These are phyloP conservation scores for Venustampulla echinocandica DNA, from an alignment of 495 filamentous ascomycete species.

Conservation along the genomic window DNA sequence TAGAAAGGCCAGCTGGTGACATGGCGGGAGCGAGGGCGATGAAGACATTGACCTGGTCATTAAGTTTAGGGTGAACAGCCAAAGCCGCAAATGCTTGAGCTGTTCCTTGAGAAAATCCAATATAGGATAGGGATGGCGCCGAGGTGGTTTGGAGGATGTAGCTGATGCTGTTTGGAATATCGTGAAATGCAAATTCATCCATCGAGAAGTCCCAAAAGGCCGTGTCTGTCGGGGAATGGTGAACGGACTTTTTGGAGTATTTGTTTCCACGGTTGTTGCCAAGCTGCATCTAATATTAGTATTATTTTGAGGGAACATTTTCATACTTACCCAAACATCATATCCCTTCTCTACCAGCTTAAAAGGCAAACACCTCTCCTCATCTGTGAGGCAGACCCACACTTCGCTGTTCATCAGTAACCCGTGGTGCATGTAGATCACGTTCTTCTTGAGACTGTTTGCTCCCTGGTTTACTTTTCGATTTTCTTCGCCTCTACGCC, in stretches of 20 bases:
- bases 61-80: conserved; percentile 87
- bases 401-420: conserved; percentile 98
- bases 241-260: conserved; percentile 88
- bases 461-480: conserved; percentile 62
- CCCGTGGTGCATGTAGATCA: conserved; percentile 93
- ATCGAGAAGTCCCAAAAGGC: conserved; percentile 97
- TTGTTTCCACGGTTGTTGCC: conserved; percentile 98
- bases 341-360: conserved; percentile 84
- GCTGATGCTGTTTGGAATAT: conserved; percentile 88
- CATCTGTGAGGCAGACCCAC: conserved; percentile 89
- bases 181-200: conserved; percentile 95
- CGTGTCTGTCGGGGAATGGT: conserved; percentile 59
- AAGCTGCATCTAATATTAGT: conserved; percentile 37
- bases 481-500: conserved; percentile 70
- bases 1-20: conserved; percentile 84
- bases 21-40: conserved; percentile 96
- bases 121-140: conserved; percentile 82
- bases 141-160: conserved; percentile 82
- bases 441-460: conserved; percentile 62
- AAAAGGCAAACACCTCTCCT: conserved; percentile 78
- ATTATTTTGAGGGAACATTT: not conserved
- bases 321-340: conserved; percentile 76
- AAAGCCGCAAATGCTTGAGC: conserved; percentile 93
- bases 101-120: conserved; percentile 95
- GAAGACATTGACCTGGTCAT: conserved; percentile 90